Base-by-base conservation (phyloP, 139 green algal species). In the Coccomyxa sp. region DNA sequence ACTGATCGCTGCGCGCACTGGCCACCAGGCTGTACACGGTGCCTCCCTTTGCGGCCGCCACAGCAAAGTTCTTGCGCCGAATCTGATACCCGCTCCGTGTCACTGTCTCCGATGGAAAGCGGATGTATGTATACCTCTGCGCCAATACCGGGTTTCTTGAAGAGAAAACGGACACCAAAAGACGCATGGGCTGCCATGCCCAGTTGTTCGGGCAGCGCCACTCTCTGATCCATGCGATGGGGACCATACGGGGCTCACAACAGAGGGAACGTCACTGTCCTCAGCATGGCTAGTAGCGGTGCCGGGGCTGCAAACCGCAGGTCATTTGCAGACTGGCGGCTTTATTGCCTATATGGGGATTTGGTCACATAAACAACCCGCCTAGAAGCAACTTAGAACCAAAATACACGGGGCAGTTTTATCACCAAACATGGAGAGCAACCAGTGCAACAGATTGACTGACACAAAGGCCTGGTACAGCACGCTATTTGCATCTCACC, bases 81-180 rank as follows among this genome's bases (percentile, higher is more conserved):
- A 95, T 88, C 75, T 94, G 85, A 87, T 95, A 95, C 17, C 92
- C 91, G 71, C 82, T 90, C 51, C 92, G 84, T 0, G 93, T 96
- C 58, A 88, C 86, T 0, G 93, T 95, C 32, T 92, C 86, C 0
- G 83, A 90, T 23, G 92, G 90, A 79, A 94, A 96, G 28, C 85
- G 63, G 0, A 96, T 76, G 79, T 94, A 94, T 0, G 87, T 80
- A 71, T 94, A 92, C 23, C 81, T 81, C 85, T 91, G 76, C 31
- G 25, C 71, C 27, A 78, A 28, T 7, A 58, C n/a, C 18, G 18
- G 27, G 31, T 28, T 51, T 78, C 27, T 15, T 51, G 25, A 32
- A 32, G 71, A 30, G 38, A 51, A 11, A 51, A 51, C 38, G 3
- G 7, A 51, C 38, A 51, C 38, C 38, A 7, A 7, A 7, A 11